Base-by-base conservation (phyloP, 768 basidiomycete genomes). In the Galerina marginata region DNA sequence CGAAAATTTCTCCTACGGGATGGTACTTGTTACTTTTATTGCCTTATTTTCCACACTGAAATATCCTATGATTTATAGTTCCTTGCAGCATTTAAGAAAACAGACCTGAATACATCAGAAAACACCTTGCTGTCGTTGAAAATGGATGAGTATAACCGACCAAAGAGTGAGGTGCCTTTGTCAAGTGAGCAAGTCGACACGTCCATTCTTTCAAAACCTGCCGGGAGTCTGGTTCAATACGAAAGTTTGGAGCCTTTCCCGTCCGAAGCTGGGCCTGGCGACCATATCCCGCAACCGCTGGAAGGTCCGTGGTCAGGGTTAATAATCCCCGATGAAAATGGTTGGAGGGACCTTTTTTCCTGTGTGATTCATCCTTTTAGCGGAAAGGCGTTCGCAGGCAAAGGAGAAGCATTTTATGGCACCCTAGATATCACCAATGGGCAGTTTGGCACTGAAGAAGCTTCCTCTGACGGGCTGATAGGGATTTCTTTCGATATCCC, bases 1-100 rank as follows among this genome's bases (percentile, higher is more conserved):
- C 29, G 42, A 42, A 20, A 60, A 39, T 12, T 60, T 48, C 26
- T 38, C 59, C 42, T 60, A 49, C 26, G 59, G 59, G 9, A 60
- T 60, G 59, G 59, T 54, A 54, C 39, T 9, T 36, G 4, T 5
- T 6, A 29, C 12, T 6, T 55, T 38, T 15, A 20, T 14, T 26
- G 9, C 11, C 15, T 25, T 3, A 12, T 14, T 44, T 7, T 7
- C 16, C 7, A 5, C 26, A 3, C 25, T 53, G 15, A 45, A 38
- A 37, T 23, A 6, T 11, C n/a, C 29, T 26, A 5, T 6, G 1
- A 15, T 44, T 33, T 10, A 2, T 37, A 59, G 58, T 59, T 59
- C 43, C 43, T 52, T 40, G 58, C 49, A 0, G 58, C 58, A 15
- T 59, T 46, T 50, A 59, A 53, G 37, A 46, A 52, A 15, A 46